phyloP scores from a whole-genome alignment of 192 early-diverging fungal species.

The Coemansia sp. region DNA sequence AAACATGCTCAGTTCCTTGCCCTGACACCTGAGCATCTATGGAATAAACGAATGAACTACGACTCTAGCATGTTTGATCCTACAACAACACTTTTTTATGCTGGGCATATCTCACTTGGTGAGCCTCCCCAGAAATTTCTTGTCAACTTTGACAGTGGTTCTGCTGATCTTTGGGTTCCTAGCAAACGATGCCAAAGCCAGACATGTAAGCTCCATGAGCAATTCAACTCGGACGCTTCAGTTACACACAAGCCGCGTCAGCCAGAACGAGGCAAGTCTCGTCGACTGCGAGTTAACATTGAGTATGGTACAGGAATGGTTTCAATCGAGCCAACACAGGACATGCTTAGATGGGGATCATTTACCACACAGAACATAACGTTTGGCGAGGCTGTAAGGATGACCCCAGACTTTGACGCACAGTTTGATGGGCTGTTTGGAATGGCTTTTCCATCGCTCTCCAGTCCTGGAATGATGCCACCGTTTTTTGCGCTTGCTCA shows the following conservation, averaged over 20 bases:
- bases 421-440: slow-evolving; percentile 53
- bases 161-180: slow-evolving; percentile 73
- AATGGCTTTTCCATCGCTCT: slow-evolving; percentile 44
- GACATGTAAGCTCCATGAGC: slow-evolving; percentile 27
- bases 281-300: slow-evolving; percentile 7
- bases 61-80: slow-evolving; percentile 25
- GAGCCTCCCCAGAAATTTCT: slow-evolving; percentile 66
- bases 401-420: slow-evolving; percentile 51
- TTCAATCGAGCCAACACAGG: slow-evolving; percentile 30
- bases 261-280: neutral
- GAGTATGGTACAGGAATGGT: slow-evolving; percentile 53
- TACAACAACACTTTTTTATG: slow-evolving; percentile 58
- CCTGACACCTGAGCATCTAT: neutral
- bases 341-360: slow-evolving; percentile 39
- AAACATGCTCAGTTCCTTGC: slow-evolving; percentile 38
- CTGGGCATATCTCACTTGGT: slow-evolving; percentile 64
- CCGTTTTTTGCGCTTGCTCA: slow-evolving; percentile 40
- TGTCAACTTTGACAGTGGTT: slow-evolving; percentile 71
- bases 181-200: slow-evolving; percentile 33
- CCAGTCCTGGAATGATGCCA: slow-evolving; percentile 40
- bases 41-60: neutral
- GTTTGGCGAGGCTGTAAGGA: slow-evolving; percentile 42
- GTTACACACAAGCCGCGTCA: neutral
- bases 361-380: slow-evolving; percentile 29
- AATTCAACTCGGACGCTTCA: slow-evolving; percentile 21